Evolutionary conservation across 768 basidiomycete genomes (phyloP).

Genomic region (Leccinum sublutescens): DNA sequence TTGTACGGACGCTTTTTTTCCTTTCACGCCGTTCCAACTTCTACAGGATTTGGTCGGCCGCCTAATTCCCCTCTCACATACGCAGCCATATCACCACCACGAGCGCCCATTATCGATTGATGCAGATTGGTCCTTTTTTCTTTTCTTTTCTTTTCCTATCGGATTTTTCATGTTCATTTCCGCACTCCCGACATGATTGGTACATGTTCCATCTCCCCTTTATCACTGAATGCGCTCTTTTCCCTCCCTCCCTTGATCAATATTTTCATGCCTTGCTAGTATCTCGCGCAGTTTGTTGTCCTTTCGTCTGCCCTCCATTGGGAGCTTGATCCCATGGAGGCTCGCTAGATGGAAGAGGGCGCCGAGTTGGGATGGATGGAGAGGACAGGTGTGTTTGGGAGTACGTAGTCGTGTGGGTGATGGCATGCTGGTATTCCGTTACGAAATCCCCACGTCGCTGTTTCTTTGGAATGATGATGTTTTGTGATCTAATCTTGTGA

Average conservation of each 20-base stretch:
- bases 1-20: slow-evolving; percentile 75
- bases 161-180: slow-evolving; percentile 29
- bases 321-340: slow-evolving; percentile 43
- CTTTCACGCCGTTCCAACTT: slow-evolving; percentile 46
- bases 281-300: slow-evolving; percentile 51
- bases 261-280: slow-evolving; percentile 26
- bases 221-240: slow-evolving; percentile 23
- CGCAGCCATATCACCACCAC: slow-evolving; percentile 21
- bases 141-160: slow-evolving; percentile 6
- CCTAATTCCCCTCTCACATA: slow-evolving; percentile 29
- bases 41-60: slow-evolving; percentile 27
- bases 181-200: slow-evolving; percentile 16
- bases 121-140: slow-evolving; percentile 24
- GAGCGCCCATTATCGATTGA: slow-evolving; percentile 36
- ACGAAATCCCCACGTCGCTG: slow-evolving; percentile 1
- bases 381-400: slow-evolving; percentile 3
- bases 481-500: not conserved
- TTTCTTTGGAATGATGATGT: not conserved
- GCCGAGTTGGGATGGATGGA: slow-evolving; percentile 33
- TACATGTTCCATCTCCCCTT: slow-evolving; percentile 24
- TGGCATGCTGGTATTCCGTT: slow-evolving; percentile 1
- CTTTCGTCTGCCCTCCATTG: slow-evolving; percentile 63
- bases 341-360: slow-evolving; percentile 72
- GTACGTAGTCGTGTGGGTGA: not conserved
- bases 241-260: slow-evolving; percentile 14